These are phyloP conservation scores for Phytophthora aleatoria DNA, from an alignment of 352 stramenopile species.

Conservation along the genomic window DNA sequence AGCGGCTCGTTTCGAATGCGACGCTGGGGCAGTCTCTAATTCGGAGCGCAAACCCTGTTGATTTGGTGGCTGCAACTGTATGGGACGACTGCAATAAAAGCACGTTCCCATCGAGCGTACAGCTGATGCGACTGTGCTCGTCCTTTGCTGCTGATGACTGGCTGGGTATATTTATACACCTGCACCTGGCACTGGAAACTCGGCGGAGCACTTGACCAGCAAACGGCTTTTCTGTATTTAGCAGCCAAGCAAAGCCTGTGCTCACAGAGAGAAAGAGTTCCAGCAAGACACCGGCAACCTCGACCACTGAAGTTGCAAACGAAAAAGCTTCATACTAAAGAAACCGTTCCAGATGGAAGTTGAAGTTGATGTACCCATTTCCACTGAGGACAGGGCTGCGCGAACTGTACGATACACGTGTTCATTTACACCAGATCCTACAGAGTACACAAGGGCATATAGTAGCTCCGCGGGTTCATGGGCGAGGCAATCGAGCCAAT, in stretches of 20 bases:
- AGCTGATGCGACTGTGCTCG: conserved; percentile 24
- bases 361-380: conserved; percentile 39
- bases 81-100: conserved; percentile 9
- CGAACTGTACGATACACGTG: background rate
- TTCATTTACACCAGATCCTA: background rate
- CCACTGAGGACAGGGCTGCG: background rate
- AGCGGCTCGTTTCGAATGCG: conserved; percentile 30
- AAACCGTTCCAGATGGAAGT: conserved; percentile 15
- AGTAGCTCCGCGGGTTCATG: too few species aligned
- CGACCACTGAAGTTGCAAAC: background rate
- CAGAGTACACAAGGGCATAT: too few species aligned
- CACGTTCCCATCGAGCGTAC: conserved; percentile 23
- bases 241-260: background rate
- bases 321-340: background rate
- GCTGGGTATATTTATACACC: conserved; percentile 22
- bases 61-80: conserved; percentile 26
- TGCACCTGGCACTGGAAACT: conserved; percentile 11
- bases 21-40: conserved; percentile 22
- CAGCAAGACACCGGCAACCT: conserved; percentile 6
- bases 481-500: conserved; percentile 1
- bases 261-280: conserved; percentile 8
- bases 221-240: conserved; percentile 28
- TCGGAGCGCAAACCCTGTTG: background rate
- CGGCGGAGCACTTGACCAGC: conserved; percentile 12
- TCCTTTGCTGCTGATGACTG: background rate